A percentile compares a stretch with the other conserved stretches of the same genome.
phyloP scores from a whole-genome alignment of 148 eudicot species.

The Amaranthus cruentus region DNA sequence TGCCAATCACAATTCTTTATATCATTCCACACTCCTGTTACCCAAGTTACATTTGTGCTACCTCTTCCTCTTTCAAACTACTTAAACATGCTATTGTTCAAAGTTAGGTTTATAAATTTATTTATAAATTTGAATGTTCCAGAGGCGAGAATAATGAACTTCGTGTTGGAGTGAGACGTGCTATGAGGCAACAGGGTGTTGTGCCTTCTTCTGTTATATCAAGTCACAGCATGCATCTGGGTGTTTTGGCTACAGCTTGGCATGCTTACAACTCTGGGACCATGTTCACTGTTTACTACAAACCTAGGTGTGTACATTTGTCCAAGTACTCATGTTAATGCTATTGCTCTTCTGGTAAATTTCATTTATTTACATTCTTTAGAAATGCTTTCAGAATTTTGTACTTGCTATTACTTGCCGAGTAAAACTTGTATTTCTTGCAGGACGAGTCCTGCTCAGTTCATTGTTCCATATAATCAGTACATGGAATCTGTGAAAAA shows the following conservation, averaged over 20 bases:
- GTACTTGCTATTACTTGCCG: background rate
- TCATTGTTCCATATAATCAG: conserved; percentile 81
- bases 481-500: conserved; percentile 74
- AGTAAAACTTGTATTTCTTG: conserved; percentile 1
- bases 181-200: conserved; percentile 80
- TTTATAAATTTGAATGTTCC: conserved; percentile 10
- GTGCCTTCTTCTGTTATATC: conserved; percentile 96
- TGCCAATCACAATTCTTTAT: no score
- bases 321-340: background rate
- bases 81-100: background rate
- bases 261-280: conserved; percentile 85
- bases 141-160: conserved; percentile 99
- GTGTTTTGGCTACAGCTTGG: conserved; percentile 98
- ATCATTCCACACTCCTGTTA: no score
- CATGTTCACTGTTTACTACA: conserved; percentile 86
- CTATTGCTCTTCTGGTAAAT: background rate
- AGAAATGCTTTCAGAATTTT: background rate
- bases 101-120: background rate
- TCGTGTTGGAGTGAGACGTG: conserved; percentile 97
- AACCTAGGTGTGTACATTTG: conserved; percentile 62
- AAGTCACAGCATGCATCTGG: conserved; percentile 99
- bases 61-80: background rate
- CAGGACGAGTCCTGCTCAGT: conserved; percentile 98
- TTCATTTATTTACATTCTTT: background rate
- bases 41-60: no score